Percentiles rank a stretch among this genome's conserved stretches.
These are phyloP conservation scores for Stropharia rugosoannulata DNA, from an alignment of 768 basidiomycete genomes.

Conservation along the genomic window DNA sequence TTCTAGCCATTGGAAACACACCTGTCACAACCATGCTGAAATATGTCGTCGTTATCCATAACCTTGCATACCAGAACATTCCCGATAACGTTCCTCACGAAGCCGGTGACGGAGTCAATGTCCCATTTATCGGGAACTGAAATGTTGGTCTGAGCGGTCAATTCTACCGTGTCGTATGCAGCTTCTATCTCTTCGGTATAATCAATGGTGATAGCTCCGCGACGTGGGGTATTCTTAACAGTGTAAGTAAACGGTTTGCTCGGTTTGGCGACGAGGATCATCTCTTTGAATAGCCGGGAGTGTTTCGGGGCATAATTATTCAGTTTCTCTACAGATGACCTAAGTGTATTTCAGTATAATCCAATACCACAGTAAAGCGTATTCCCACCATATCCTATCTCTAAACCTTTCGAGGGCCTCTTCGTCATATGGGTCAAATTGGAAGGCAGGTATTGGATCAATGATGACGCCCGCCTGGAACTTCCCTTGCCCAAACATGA, in stretches of 20 bases:
- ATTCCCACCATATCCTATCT: constrained; percentile 22
- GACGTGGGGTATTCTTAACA: constrained; percentile 36
- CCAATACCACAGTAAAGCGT: neutral
- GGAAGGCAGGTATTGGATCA: constrained; percentile 6
- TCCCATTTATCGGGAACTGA: constrained; percentile 6
- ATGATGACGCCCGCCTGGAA: constrained; percentile 12
- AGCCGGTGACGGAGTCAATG: neutral
- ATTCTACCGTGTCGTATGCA: constrained; percentile 2
- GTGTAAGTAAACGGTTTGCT: constrained; percentile 43
- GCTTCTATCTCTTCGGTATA: constrained; percentile 41
- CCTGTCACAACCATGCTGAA: constrained; percentile 10
- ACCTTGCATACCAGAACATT: constrained; percentile 1
- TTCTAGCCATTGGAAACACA: neutral
- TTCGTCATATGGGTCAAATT: constrained; percentile 24
- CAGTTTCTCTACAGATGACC: constrained; percentile 38
- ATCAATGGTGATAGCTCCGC: constrained; percentile 32
- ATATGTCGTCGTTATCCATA: constrained; percentile 6
- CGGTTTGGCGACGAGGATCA: constrained; percentile 39
- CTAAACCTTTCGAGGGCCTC: constrained; percentile 18
- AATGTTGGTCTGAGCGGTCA: constrained; percentile 15
- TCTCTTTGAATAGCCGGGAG: constrained; percentile 47
- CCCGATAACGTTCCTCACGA: constrained; percentile 6
- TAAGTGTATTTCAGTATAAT: constrained; percentile 10
- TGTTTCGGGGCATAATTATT: constrained; percentile 44
- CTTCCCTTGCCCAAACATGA: constrained; percentile 13